A percentile compares a stretch with the other conserved stretches of the same genome.
phyloP scores from a whole-genome alignment of 305 asterid genomes.

The Fraxinus velutina region DNA sequence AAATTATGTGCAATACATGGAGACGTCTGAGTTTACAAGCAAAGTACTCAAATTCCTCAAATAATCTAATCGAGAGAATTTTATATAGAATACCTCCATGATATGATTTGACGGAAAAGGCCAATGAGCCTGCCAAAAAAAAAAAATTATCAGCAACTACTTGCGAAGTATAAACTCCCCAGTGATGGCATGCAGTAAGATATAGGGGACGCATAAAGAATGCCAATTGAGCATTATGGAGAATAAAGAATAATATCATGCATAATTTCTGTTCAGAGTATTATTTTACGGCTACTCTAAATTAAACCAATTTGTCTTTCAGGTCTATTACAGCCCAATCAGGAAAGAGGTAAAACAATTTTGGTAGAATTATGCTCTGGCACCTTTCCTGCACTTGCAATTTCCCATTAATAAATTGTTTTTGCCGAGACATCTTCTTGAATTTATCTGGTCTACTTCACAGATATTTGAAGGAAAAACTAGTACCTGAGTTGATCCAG shows the following conservation, averaged over 20 bases:
- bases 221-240: neutral
- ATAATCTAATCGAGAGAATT: slow-evolving; percentile 12
- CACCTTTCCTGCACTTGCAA: neutral
- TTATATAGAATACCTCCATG: slow-evolving; percentile 65
- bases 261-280: neutral
- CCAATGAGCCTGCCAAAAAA: slow-evolving; percentile 80
- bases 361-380: neutral
- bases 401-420: neutral
- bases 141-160: neutral
- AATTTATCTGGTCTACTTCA: neutral
- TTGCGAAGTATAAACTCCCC: neutral
- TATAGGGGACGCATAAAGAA: too few species aligned
- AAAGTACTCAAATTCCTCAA: neutral
- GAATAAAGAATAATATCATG: neutral
- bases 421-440: neutral
- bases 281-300: neutral
- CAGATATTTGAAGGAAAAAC: slow-evolving; percentile 2
- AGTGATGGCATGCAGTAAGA: neutral
- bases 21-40: neutral
- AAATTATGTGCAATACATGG: neutral
- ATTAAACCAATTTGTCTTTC: neutral
- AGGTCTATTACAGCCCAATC: neutral
- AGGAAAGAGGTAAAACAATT: neutral
- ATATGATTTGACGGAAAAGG: slow-evolving; percentile 83
- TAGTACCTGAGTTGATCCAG: slow-evolving; percentile 92